A percentile compares a stretch with the other conserved stretches of the same genome.
phyloP scores from a whole-genome alignment of 108 stramenopile genomes.

The Mayamaea pseudoterrestris region DNA sequence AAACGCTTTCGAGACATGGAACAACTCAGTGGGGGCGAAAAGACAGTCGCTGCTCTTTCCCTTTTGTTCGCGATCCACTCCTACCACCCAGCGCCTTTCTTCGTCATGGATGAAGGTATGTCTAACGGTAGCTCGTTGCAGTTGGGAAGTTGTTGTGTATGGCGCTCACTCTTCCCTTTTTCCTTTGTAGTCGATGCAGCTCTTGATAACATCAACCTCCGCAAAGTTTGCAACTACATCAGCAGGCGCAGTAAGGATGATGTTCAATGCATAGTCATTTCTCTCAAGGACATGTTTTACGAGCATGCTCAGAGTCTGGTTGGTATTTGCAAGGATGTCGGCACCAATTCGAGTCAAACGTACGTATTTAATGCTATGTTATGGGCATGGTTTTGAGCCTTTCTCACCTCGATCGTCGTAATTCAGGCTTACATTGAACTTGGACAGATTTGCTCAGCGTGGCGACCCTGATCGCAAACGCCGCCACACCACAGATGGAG shows the following conservation, averaged over 20 bases:
- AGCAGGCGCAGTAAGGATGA: constrained; percentile 68
- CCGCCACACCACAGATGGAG: background rate
- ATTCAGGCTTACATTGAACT: constrained; percentile 67
- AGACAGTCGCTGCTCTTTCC: constrained; percentile 96
- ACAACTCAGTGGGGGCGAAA: constrained; percentile 99
- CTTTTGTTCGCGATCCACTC: constrained; percentile 98
- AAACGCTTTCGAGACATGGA: constrained; percentile 99
- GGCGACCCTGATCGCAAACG: background rate
- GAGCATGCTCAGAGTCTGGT: constrained; percentile 79
- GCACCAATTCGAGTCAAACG: constrained; percentile 68
- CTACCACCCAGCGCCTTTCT: constrained; percentile 91
- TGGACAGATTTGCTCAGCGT: constrained; percentile 57
- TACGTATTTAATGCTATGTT: no score
- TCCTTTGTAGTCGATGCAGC: constrained; percentile 84
- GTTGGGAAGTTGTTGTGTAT: constrained; percentile 25
- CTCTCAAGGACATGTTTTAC: constrained; percentile 97
- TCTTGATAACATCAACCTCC: constrained; percentile 91
- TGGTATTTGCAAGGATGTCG: constrained; percentile 87
- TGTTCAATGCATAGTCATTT: constrained; percentile 98
- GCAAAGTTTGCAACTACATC: constrained; percentile 98
- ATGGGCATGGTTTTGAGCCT: no score
- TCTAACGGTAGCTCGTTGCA: background rate
- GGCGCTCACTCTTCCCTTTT: background rate
- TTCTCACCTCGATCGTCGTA: no score
- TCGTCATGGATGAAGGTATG: constrained; percentile 95